Evolutionary conservation across 2,329 filamentous ascomycete species (phyloP).

Genomic region (Orbilia javanica): DNA sequence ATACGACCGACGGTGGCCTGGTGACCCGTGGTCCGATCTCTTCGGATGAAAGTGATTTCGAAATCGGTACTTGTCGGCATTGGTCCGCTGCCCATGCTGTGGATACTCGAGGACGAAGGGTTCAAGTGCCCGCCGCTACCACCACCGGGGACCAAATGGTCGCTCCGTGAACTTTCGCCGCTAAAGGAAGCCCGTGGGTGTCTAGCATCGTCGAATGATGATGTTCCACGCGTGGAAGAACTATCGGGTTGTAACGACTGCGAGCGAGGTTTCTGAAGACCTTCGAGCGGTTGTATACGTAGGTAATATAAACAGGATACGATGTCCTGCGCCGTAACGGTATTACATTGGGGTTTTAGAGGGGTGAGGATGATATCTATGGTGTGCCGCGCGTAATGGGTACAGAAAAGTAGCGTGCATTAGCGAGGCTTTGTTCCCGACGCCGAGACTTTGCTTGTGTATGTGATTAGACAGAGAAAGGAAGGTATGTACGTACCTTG

Average conservation of each 20-base stretch:
- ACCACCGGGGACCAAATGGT: constrained; percentile 29
- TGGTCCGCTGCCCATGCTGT: constrained; percentile 2
- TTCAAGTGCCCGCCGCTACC: not conserved
- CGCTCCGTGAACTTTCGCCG: constrained; percentile 41
- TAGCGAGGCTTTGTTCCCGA: not conserved
- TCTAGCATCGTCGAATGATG: constrained; percentile 34
- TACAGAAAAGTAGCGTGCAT: constrained; percentile 54
- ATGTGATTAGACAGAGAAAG: not conserved
- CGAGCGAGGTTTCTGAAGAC: constrained; percentile 30
- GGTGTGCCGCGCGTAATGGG: constrained; percentile 4
- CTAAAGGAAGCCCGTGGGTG: constrained; percentile 44
- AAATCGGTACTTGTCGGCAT: constrained; percentile 31
- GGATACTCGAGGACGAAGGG: constrained; percentile 13
- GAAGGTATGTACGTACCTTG: constrained; percentile 72
- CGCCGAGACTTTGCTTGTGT: constrained; percentile 4
- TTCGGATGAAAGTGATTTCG: constrained; percentile 55
- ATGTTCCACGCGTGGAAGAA: constrained; percentile 5
- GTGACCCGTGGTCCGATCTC: constrained; percentile 23
- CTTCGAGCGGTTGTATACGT: constrained; percentile 74
- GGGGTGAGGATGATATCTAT: constrained; percentile 92
- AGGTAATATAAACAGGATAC: constrained; percentile 90
- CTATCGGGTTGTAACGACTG: constrained; percentile 39
- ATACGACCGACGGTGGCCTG: constrained; percentile 47
- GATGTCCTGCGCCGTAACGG: constrained; percentile 88
- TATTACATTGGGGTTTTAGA: constrained; percentile 87